Conservation (phyloP, 345 rosid species). For the Eucalyptus marginata region DNA sequence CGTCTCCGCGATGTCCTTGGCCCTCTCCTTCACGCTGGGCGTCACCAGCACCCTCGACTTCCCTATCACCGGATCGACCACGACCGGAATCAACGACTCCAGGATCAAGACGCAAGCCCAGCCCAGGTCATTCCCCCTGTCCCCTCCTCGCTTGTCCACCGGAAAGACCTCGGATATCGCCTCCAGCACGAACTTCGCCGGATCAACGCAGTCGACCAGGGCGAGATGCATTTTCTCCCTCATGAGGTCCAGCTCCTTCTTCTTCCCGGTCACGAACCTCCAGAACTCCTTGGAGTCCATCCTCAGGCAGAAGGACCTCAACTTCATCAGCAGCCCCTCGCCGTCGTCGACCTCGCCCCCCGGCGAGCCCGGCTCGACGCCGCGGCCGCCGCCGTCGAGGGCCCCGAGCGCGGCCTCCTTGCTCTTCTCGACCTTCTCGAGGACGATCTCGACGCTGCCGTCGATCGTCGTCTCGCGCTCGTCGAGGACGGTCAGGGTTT, state of each 20-base stretch:
- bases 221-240: conserved; percentile 63
- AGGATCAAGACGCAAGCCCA: conserved; percentile 95
- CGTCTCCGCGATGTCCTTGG: conserved; percentile 72
- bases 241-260: conserved; percentile 64
- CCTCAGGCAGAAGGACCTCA: conserved; percentile 48
- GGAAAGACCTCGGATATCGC: conserved; percentile 92
- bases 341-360: conserved; percentile 75
- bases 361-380: conserved; percentile 13
- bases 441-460: conserved; percentile 69
- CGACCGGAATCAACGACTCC: conserved; percentile 80
- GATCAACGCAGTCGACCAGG: conserved; percentile 74
- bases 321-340: conserved; percentile 38
- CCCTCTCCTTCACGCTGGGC: conserved; percentile 55
- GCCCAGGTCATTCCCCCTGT: conserved; percentile 55
- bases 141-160: conserved; percentile 63
- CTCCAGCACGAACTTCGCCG: conserved; percentile 73
- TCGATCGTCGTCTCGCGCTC: conserved; percentile 84
- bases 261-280: conserved; percentile 57
- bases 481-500: conserved; percentile 62
- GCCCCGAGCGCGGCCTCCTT: conserved; percentile 36
- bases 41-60: conserved; percentile 72
- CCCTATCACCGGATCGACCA: conserved; percentile 87
- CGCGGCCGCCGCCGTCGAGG: conserved; percentile 15
- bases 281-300: conserved; percentile 78
- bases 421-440: conserved; percentile 43